phyloP scores from a whole-genome alignment of 2,329 filamentous ascomycete genomes.

The Penicillium griseofulvum region DNA sequence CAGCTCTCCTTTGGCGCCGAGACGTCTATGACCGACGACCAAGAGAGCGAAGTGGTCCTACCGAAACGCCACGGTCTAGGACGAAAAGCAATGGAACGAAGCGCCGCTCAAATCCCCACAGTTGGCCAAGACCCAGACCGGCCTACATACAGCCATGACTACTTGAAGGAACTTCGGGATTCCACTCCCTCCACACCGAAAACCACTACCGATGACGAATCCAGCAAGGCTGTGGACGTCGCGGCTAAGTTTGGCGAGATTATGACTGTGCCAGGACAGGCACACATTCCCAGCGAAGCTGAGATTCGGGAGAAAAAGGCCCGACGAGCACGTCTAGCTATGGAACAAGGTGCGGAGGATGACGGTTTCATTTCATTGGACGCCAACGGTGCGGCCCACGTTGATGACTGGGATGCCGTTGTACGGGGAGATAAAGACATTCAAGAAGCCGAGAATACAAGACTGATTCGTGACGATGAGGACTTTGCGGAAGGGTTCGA shows the following conservation, averaged over 20 bases:
- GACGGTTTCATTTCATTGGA: slow-evolving; percentile 51
- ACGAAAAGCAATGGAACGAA: slow-evolving; percentile 65
- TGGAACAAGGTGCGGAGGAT: slow-evolving; percentile 65
- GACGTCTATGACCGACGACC: slow-evolving; percentile 54
- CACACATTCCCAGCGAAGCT: slow-evolving; percentile 70
- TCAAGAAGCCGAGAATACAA: slow-evolving; percentile 55
- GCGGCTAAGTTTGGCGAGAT: slow-evolving; percentile 50
- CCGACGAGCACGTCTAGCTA: slow-evolving; percentile 74
- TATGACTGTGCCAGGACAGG: slow-evolving; percentile 31
- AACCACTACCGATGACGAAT: slow-evolving; percentile 34
- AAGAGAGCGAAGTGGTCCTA: slow-evolving; percentile 55
- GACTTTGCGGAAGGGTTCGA: slow-evolving; percentile 93
- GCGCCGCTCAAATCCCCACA: slow-evolving; percentile 58
- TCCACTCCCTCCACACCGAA: slow-evolving; percentile 82
- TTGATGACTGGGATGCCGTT: slow-evolving; percentile 47
- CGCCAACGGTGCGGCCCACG: slow-evolving; percentile 35
- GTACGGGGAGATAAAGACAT: slow-evolving; percentile 57
- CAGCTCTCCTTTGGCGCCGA: slow-evolving; percentile 74
- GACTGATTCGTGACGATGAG: slow-evolving; percentile 81
- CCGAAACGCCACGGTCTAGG: slow-evolving; percentile 61
- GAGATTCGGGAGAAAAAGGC: slow-evolving; percentile 92
- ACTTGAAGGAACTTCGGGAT: slow-evolving; percentile 78
- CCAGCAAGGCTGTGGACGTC: slow-evolving; percentile 56
- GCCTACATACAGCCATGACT: slow-evolving; percentile 81
- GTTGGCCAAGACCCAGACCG: slow-evolving; percentile 63